Evolutionary conservation across 2,329 filamentous ascomycete genomes (phyloP).

Genomic region (Fusarium sp.): DNA sequence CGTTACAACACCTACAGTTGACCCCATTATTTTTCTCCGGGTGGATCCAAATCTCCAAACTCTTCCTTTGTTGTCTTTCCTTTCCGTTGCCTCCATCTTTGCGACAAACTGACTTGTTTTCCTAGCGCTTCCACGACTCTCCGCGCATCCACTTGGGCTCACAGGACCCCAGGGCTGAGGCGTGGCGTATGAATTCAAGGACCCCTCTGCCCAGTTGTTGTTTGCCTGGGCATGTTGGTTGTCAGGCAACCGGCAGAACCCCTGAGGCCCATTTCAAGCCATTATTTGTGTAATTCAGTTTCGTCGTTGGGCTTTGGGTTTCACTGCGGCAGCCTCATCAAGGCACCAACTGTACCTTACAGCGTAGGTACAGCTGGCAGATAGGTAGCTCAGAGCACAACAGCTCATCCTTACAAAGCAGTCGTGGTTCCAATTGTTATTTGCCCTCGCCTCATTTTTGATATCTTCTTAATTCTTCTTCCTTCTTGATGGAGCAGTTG

Average conservation of each 20-base stretch:
- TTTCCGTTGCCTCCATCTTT: constrained; percentile 26
- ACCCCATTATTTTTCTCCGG: constrained; percentile 16
- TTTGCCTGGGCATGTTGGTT: neutral
- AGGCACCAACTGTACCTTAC: constrained; percentile 24
- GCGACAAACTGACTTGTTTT: constrained; percentile 24
- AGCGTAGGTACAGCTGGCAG: neutral
- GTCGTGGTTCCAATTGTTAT: neutral
- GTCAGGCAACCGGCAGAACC: constrained; percentile 15
- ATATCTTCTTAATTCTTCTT: constrained; percentile 7
- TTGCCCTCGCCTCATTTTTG: constrained; percentile 8
- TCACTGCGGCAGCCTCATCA: constrained; percentile 22
- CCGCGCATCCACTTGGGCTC: constrained; percentile 40
- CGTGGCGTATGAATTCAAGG: constrained; percentile 25
- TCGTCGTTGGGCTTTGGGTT: constrained; percentile 26
- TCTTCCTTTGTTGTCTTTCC: constrained; percentile 28
- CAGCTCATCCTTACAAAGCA: neutral
- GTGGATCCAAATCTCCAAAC: constrained; percentile 28
- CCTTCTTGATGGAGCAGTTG: constrained; percentile 9
- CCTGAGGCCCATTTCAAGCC: constrained; percentile 7
- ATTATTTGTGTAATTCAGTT: neutral
- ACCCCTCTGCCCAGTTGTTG: constrained; percentile 16
- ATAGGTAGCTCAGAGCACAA: neutral
- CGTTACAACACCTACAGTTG: neutral
- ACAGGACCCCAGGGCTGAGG: constrained; percentile 25
- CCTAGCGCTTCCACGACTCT: constrained; percentile 43